Base-by-base conservation (phyloP, 306 rosid species). In the Citrullus mucosospermus region DNA sequence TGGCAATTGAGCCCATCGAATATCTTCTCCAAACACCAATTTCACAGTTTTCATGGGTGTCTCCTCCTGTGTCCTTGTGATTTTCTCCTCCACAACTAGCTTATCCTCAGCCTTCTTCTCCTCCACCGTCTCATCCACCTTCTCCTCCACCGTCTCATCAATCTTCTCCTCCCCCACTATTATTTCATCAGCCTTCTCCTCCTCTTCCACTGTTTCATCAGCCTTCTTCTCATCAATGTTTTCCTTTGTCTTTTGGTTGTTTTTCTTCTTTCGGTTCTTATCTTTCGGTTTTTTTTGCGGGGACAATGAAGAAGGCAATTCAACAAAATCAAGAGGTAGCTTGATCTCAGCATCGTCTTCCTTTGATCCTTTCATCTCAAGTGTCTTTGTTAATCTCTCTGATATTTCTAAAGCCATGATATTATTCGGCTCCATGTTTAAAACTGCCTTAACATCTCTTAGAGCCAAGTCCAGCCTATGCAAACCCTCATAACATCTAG, bases 401-500 rank as follows among this genome's bases (percentile, higher is more conserved):
- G 79, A 81, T 76, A 95, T 82, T 88, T 95, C 98, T 81, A 87
- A 61, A 4, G 98, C 97, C 96, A 86, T 95, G 79, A 84, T 43
- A 87, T 95, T 95, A 67, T 83, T 87, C 2, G 98, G 97, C 73
- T 95, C 98, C 77, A 82, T 81, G 81, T 63, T 83, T 87, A 92
- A 72, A 61, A 95, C 96, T 16, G 83, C 28, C 71, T 72, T 80
- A 81, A 88, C 97, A 86, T 95, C 97, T 76, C 88, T 86, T 70
- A 95, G 63, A 63, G 96, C 92, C 86, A 95, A 86, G 86, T 95
- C 97, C 80, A 95, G 77, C 81, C 91, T 88, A 83, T 88, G 93
- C 84, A 92, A 82, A 82, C 88, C 92, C 87, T 92, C 97, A 36
- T 95, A 92, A 78, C 98, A 95, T 87, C 91, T 86, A 79, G 98